phyloP scores from a whole-genome alignment of 805 yeast species.

The Wickerhamiella spandovensis region DNA sequence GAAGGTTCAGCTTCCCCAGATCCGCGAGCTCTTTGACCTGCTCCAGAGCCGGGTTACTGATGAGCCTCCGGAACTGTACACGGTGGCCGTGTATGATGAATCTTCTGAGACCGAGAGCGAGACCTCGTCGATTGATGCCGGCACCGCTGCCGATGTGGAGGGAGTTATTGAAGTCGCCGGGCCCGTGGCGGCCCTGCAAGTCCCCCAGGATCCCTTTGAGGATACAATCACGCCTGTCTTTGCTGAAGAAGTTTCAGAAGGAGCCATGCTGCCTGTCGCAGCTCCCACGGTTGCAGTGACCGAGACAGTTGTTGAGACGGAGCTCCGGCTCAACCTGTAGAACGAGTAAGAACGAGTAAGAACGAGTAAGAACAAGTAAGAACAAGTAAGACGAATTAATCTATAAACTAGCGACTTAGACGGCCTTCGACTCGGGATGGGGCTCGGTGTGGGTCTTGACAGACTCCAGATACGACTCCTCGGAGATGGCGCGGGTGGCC shows the following conservation, averaged over 20 bases:
- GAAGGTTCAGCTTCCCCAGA: neutral
- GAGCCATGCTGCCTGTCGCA: too few species aligned
- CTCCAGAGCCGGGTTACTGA: neutral
- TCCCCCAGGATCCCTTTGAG: too few species aligned
- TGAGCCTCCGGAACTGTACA: neutral
- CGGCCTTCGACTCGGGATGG: neutral
- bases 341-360: neutral
- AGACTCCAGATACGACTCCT: slow-evolving; percentile 3
- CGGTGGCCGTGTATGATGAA: too few species aligned
- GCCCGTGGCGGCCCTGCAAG: too few species aligned
- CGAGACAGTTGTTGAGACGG: too few species aligned
- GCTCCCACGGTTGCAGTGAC: too few species aligned
- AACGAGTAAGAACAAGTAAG: neutral
- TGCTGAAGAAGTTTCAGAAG: too few species aligned
- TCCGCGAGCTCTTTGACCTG: neutral
- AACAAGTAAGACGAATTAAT: neutral
- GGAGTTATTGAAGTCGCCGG: too few species aligned
- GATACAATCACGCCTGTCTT: too few species aligned
- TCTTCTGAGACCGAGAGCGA: neutral
- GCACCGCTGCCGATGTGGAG: too few species aligned
- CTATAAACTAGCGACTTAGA: neutral
- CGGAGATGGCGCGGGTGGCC: slow-evolving; percentile 48
- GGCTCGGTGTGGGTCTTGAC: neutral
- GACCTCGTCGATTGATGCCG: too few species aligned
- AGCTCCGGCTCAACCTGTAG: too few species aligned